Evolutionary conservation across 2,329 filamentous ascomycete species (phyloP), one percentile per base, ranked within the genome.

Genomic region (Colletotrichum plurivorum): DNA sequence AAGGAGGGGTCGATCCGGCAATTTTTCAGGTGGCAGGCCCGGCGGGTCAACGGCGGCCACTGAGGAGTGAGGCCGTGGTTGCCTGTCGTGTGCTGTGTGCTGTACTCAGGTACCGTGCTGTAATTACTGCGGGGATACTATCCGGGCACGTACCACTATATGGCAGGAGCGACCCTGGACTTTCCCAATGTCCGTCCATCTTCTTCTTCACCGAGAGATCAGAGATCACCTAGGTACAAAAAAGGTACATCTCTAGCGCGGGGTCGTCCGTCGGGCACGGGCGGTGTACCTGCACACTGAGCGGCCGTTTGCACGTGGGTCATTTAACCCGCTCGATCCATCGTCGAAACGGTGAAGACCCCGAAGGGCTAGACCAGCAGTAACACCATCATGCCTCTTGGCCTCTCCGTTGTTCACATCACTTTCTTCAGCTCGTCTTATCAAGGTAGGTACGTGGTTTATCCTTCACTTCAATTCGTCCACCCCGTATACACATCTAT

Each of bases 11-110:
- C 59, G 25, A 22, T 53, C 31, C 59, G 59, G 59, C 39, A 62
- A 62, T 53, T 62, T 51, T 62, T 54, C 59, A 62, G 59, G 59
- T 62, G 59, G 59, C 58, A 61, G 58, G 48, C 36, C n/a, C 20
- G 16, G 31, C 31, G 36, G 31, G 31, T 36, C 31, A 36, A 36
- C 31, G 31, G 31, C 31, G 31, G 8, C 31, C 31, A 36, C 31
- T 36, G 31, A 36, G 31, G 10, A 8, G 3, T 8, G 9, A 36
- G 31, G 31, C 10, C 31, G 31, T 36, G 31, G 31, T 8, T 36
- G 31, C 31, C 31, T 36, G 31, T 36, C 7, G 31, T 36, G 31
- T 36, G 31, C 31, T 36, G 31, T 36, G 10, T 8, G 31, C 27
- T 31, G 27, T 36, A 36, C 8, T 10, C 31, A 9, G 31, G 31